These are phyloP conservation scores for Candida insectorum DNA, from an alignment of 805 yeast genomes.

Conservation along the genomic window DNA sequence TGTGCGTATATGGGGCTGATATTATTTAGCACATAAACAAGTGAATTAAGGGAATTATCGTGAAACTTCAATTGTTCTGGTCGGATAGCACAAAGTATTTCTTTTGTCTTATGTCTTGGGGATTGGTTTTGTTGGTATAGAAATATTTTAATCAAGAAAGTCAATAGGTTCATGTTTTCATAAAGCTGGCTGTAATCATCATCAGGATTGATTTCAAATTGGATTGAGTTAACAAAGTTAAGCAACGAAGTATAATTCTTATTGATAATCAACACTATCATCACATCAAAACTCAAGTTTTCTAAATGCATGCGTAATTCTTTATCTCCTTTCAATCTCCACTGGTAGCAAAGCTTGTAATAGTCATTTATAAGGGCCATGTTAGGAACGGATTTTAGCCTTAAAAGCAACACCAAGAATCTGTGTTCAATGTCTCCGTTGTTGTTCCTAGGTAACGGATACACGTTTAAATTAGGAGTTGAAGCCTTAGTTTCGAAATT, in stretches of 20 bases:
- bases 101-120: background rate
- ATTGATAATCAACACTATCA: slow-evolving; percentile 26
- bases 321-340: slow-evolving; percentile 20
- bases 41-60: background rate
- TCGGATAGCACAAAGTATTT: no score
- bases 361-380: slow-evolving; percentile 40
- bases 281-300: slow-evolving; percentile 27
- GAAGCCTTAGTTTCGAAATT: slow-evolving; percentile 23
- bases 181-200: background rate
- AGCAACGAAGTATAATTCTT: slow-evolving; percentile 26
- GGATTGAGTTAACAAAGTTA: slow-evolving; percentile 21
- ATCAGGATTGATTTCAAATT: background rate
- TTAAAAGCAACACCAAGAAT: slow-evolving; percentile 30
- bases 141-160: slow-evolving; percentile 2
- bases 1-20: slow-evolving; percentile 6
- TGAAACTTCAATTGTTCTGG: background rate
- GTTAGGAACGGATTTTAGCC: slow-evolving; percentile 43
- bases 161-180: slow-evolving; percentile 5
- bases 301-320: no score
- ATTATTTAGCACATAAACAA: slow-evolving; percentile 7
- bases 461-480: slow-evolving; percentile 13
- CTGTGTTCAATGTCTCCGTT: slow-evolving; percentile 22
- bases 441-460: slow-evolving; percentile 38
- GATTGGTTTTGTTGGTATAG: slow-evolving; percentile 2
- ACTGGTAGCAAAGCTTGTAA: slow-evolving; percentile 40